Evolutionary conservation across 2,329 filamentous ascomycete species (phyloP).

Genomic region (Ascomycota sp.): DNA sequence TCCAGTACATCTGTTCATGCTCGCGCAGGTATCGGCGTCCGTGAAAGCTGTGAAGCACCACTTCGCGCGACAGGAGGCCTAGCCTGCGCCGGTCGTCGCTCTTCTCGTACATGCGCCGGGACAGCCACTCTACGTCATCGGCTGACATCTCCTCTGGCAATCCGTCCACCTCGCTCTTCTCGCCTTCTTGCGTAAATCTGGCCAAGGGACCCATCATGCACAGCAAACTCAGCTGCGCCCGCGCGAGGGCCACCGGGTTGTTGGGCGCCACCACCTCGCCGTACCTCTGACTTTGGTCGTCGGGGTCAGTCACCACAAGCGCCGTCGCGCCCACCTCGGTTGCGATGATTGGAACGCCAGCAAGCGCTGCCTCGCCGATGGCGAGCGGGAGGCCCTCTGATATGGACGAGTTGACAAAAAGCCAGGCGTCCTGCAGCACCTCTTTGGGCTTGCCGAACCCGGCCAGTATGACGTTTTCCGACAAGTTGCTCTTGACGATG

Average conservation of each 20-base stretch:
- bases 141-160: slow-evolving; percentile 20
- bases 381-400: slow-evolving; percentile 35
- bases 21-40: slow-evolving; percentile 39
- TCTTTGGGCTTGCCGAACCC: slow-evolving; percentile 35
- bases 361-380: slow-evolving; percentile 35
- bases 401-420: slow-evolving; percentile 36
- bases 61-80: slow-evolving; percentile 35
- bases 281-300: slow-evolving; percentile 25
- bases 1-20: slow-evolving; percentile 41
- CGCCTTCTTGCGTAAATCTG: slow-evolving; percentile 31
- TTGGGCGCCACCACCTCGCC: slow-evolving; percentile 45
- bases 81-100: slow-evolving; percentile 31
- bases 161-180: slow-evolving; percentile 9
- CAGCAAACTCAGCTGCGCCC: slow-evolving; percentile 40
- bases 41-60: slow-evolving; percentile 37
- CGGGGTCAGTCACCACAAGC: slow-evolving; percentile 31
- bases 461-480: slow-evolving; percentile 27
- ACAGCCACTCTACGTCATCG: slow-evolving; percentile 30
- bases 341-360: slow-evolving; percentile 32
- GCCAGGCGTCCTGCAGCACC: slow-evolving; percentile 33
- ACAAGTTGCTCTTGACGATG: slow-evolving; percentile 32
- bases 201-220: slow-evolving; percentile 41
- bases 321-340: slow-evolving; percentile 35
- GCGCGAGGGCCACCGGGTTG: slow-evolving; percentile 36
- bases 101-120: slow-evolving; percentile 39